Evolutionary conservation across 2,329 filamentous ascomycete species (phyloP).

Genomic region (Didymella lethalis): DNA sequence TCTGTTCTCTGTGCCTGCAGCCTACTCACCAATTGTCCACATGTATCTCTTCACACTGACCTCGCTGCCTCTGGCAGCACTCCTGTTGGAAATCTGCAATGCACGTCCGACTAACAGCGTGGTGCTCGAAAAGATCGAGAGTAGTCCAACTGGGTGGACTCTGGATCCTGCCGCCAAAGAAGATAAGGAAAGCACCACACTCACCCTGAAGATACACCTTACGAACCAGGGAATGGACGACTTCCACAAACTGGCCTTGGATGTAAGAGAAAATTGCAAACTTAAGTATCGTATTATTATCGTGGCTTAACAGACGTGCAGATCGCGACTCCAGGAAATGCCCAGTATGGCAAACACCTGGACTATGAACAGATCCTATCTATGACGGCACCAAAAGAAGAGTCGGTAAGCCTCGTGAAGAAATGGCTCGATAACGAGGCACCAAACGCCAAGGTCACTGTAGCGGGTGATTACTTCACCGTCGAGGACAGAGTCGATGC

Average conservation of each 20-base stretch:
- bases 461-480: slow-evolving; percentile 63
- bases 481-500: slow-evolving; percentile 57
- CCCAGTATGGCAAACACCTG: slow-evolving; percentile 62
- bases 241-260: slow-evolving; percentile 33
- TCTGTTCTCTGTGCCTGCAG: background rate
- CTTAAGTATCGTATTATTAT: background rate
- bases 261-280: slow-evolving; percentile 14
- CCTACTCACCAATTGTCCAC: background rate
- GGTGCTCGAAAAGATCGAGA: slow-evolving; percentile 26
- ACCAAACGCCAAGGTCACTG: slow-evolving; percentile 54
- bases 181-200: slow-evolving; percentile 26
- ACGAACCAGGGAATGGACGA: slow-evolving; percentile 30
- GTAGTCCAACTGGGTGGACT: slow-evolving; percentile 25
- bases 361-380: slow-evolving; percentile 57
- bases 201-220: slow-evolving; percentile 32
- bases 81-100: slow-evolving; percentile 8
- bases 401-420: slow-evolving; percentile 59
- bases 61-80: slow-evolving; percentile 6
- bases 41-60: slow-evolving; percentile 4
- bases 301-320: slow-evolving; percentile 1
- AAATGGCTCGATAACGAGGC: slow-evolving; percentile 62
- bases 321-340: slow-evolving; percentile 60
- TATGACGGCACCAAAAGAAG: slow-evolving; percentile 59
- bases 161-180: slow-evolving; percentile 23
- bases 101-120: slow-evolving; percentile 28